Conservation (phyloP, 1,139 yeast species). For the Pichia sp. region DNA sequence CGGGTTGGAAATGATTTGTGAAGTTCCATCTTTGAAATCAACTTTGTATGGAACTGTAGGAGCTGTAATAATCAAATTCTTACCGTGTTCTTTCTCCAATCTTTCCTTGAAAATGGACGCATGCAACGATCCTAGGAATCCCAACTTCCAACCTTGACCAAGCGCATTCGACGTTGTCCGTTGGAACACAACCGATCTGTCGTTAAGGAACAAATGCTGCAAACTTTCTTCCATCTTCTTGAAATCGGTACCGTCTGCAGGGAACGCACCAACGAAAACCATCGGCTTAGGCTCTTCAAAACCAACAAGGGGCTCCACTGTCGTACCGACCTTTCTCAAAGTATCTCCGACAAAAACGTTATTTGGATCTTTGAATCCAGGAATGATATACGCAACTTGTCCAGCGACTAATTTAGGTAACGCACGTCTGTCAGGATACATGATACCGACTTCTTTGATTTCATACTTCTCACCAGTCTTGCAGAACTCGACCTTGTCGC, state of each 20-base stretch:
- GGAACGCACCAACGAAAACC: constrained; percentile 99
- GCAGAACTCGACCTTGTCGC: constrained; percentile 74
- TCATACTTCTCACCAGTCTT: constrained; percentile 78
- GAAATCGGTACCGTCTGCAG: constrained; percentile 92
- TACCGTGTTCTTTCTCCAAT: constrained; percentile 90
- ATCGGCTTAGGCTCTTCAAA: constrained; percentile 97
- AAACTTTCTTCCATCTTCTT: constrained; percentile 88
- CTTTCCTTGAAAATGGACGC: constrained; percentile 94
- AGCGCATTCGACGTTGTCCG: constrained; percentile 92
- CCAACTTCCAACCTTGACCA: constrained; percentile 98
- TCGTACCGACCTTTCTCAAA: constrained; percentile 64
- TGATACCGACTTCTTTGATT: constrained; percentile 89
- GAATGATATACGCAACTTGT: constrained; percentile 90
- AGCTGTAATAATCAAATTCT: constrained; percentile 86
- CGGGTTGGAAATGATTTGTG: constrained; percentile 75
- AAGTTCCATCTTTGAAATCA: constrained; percentile 60
- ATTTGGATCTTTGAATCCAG: constrained; percentile 86
- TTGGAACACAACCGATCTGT: constrained; percentile 84
- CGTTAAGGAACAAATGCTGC: constrained; percentile 84
- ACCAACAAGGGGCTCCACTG: constrained; percentile 82
- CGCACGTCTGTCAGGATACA: constrained; percentile 84
- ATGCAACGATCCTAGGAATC: constrained; percentile 91
- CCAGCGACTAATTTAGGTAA: constrained; percentile 73
- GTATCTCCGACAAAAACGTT: constrained; percentile 96
- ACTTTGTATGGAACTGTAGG: constrained; percentile 95